Evolutionary conservation across 805 yeast genomes (phyloP).

Genomic region (Cyberlindnera petersonii): DNA sequence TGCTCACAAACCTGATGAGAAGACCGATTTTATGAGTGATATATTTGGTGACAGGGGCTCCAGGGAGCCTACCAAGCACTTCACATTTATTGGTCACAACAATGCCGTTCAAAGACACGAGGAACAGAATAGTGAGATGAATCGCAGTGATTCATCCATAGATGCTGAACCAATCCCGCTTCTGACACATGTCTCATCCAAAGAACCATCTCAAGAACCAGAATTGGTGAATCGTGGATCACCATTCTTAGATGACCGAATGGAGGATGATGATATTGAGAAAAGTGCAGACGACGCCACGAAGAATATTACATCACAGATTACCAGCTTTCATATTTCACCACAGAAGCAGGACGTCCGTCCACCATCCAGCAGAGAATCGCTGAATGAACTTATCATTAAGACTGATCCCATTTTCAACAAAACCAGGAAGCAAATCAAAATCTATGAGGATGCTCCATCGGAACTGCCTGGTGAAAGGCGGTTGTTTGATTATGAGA

Average conservation of each 20-base stretch:
- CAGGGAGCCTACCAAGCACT: constrained; percentile 7
- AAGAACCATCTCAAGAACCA: constrained; percentile 9
- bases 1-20: constrained; percentile 8
- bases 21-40: constrained; percentile 23
- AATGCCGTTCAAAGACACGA: constrained; percentile 1
- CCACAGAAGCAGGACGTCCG: constrained; percentile 21
- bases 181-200: constrained; percentile 2
- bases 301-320: constrained; percentile 18
- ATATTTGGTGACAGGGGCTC: constrained; percentile 14
- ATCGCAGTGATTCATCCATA: constrained; percentile 7
- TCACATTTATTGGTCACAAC: constrained; percentile 11
- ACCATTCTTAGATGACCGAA: constrained; percentile 24
- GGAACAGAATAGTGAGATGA: constrained; percentile 1
- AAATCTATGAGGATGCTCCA: constrained; percentile 25
- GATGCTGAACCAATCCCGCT: constrained; percentile 7
- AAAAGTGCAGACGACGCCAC: constrained; percentile 21
- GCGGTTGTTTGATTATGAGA: constrained; percentile 20
- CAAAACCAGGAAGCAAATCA: constrained; percentile 17
- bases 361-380: constrained; percentile 13
- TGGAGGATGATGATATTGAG: constrained; percentile 13
- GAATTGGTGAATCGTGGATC: constrained; percentile 13
- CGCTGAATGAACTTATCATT: constrained; percentile 19
- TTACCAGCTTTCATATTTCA: constrained; percentile 24
- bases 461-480: constrained; percentile 5
- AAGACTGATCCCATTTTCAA: constrained; percentile 26